A percentile compares a stretch with the other conserved stretches of the same genome.
Evolutionary conservation across 1,139 yeast species (phyloP).

Genomic region (Geotrichum bryndzae): DNA sequence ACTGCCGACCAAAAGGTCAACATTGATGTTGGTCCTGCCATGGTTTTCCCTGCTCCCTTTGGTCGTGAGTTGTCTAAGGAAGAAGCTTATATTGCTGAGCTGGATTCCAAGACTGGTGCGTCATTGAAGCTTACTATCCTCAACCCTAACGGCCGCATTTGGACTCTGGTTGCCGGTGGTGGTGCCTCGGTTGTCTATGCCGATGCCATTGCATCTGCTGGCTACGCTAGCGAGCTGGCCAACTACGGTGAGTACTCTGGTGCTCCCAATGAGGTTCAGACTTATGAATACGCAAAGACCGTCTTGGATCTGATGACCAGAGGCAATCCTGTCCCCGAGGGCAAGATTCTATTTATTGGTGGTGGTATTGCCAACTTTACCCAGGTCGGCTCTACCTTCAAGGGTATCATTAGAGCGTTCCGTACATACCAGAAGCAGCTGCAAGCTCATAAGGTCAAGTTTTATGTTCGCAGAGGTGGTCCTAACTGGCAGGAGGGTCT

Average conservation of each 20-base stretch:
- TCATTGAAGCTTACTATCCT: slow-evolving; percentile 42
- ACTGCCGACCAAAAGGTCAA: slow-evolving; percentile 27
- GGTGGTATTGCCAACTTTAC: slow-evolving; percentile 48
- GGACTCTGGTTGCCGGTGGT: slow-evolving; percentile 36
- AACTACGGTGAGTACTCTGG: slow-evolving; percentile 47
- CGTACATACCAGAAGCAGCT: slow-evolving; percentile 38
- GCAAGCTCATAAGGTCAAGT: slow-evolving; percentile 39
- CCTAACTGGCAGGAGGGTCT: slow-evolving; percentile 48
- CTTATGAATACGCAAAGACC: slow-evolving; percentile 45
- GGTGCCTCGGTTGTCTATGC: slow-evolving; percentile 44
- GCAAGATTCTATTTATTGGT: slow-evolving; percentile 43
- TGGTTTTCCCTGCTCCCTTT: slow-evolving; percentile 46
- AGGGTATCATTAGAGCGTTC: slow-evolving; percentile 46
- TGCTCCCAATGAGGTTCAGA: slow-evolving; percentile 41
- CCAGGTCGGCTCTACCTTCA: slow-evolving; percentile 45
- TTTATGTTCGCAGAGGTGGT: slow-evolving; percentile 44
- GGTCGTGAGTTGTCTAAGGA: slow-evolving; percentile 43
- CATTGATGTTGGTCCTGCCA: slow-evolving; percentile 44
- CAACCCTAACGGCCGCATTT: slow-evolving; percentile 41
- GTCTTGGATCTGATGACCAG: slow-evolving; percentile 44
- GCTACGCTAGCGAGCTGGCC: slow-evolving; percentile 41
- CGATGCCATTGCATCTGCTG: slow-evolving; percentile 45
- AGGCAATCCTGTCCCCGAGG: slow-evolving; percentile 38
- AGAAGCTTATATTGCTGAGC: slow-evolving; percentile 45
- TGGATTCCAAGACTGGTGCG: slow-evolving; percentile 46